Evolutionary conservation across 169 alveolate species (phyloP), one percentile per base, ranked within the genome.

Genomic region (Plasmodium sp.): DNA sequence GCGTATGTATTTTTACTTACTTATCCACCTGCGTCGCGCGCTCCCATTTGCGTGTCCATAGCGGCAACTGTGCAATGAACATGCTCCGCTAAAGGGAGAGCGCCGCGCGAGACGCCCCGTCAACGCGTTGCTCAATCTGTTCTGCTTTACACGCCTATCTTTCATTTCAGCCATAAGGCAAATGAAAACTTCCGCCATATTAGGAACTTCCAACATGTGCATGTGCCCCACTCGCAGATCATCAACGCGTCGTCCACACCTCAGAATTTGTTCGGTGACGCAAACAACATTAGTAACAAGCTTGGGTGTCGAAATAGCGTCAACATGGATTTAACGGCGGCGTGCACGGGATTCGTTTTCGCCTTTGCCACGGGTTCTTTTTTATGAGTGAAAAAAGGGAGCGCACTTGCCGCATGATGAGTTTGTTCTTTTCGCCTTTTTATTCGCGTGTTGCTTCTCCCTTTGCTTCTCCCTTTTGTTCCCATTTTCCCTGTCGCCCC

Each of bases 201-300:
- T 36, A 54, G 73, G 77, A 84, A 58, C 74, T 83, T 83, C 74
- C 36, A 83, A 83, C 31, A 83, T 62, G 22, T 16, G 58, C 31
- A 84, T 84, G 79, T 73, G 45, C 33, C 51, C 33, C 14, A 85
- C n/a, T 74, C 80, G 80, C 84, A 85, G 93, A 79, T 85, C 31
- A 92, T 95, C 48, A 93, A 92, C 51, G 97, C 97, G n/a, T 90
- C 97, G 18, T 95, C 97, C 62, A 84, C 96, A 3, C 96, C 96
- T 27, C 96, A 95, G 43, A 96, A 95, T 71, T 94, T 95, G 84
- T 95, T 95, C 62, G 97, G 97, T 16, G 97, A 95, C 82, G 97
- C 96, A 39, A 85, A 92, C 58, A 91, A 90, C 83, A 56, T 95
- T 45, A 94, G 95, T 16, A 86, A 84, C 36, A 93, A 83, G 71